These are phyloP conservation scores for Terfezia claveryi DNA, from an alignment of 495 filamentous ascomycete species.

Conservation along the genomic window DNA sequence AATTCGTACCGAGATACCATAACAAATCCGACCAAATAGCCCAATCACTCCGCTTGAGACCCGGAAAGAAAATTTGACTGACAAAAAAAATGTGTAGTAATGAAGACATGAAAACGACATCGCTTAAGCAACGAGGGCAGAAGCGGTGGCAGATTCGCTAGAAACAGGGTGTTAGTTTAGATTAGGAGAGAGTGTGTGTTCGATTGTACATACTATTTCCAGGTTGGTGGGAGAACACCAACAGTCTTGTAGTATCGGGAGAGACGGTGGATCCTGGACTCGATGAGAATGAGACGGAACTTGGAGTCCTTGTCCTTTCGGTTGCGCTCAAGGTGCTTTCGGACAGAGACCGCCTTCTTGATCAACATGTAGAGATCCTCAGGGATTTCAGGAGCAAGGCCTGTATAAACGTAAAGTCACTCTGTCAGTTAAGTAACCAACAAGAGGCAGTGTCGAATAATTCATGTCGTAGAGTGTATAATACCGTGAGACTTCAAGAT, in stretches of 20 bases:
- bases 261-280: constrained; percentile 73
- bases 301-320: constrained; percentile 99
- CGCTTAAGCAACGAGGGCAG: constrained; percentile 22
- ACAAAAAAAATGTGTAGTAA: no score
- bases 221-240: constrained; percentile 91
- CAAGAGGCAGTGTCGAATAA: constrained; percentile 49
- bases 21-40: no score
- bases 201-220: constrained; percentile 45
- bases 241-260: constrained; percentile 82
- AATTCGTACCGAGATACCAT: no score
- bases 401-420: constrained; percentile 51
- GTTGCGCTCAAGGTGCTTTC: constrained; percentile 99
- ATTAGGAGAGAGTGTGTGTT: not conserved
- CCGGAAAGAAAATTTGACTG: no score
- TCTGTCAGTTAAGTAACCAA: constrained; percentile 93
- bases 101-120: no score
- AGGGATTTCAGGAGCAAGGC: constrained; percentile 89
- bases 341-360: constrained; percentile 99
- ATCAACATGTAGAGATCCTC: constrained; percentile 98
- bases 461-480: constrained; percentile 21
- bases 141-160: constrained; percentile 30
- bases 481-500: constrained; percentile 91
- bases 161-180: not conserved
- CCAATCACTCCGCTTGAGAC: no score
- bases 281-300: constrained; percentile 99